A percentile compares a stretch with the other conserved stretches of the same genome.
These are phyloP conservation scores for Arthrobotrys sphaeroides DNA, from an alignment of 2,329 filamentous ascomycete species.

Conservation along the genomic window DNA sequence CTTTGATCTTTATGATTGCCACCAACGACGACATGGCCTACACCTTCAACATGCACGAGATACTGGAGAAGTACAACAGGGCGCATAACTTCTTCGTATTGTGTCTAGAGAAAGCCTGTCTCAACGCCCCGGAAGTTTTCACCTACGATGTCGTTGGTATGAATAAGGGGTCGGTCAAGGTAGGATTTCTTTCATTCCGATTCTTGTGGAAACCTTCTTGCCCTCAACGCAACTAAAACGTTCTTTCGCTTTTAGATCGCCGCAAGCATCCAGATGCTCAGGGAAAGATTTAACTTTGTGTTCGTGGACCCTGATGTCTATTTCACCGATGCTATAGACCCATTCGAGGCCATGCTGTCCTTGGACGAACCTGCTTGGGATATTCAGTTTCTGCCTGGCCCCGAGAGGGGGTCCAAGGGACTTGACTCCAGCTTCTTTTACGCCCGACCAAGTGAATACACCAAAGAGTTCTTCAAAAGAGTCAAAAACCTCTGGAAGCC, in stretches of 20 bases:
- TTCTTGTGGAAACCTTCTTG: not conserved
- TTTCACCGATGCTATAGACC: slow-evolving; percentile 34
- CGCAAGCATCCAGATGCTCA: slow-evolving; percentile 44
- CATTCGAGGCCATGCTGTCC: slow-evolving; percentile 12
- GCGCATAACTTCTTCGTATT: slow-evolving; percentile 43
- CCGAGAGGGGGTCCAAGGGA: slow-evolving; percentile 14
- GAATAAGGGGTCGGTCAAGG: slow-evolving; percentile 47
- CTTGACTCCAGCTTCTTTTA: slow-evolving; percentile 43
- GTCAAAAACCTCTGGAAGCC: slow-evolving; percentile 27
- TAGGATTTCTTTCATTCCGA: not conserved
- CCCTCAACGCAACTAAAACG: slow-evolving; percentile 32
- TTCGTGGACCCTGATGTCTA: slow-evolving; percentile 53
- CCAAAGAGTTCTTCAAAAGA: slow-evolving; percentile 40
- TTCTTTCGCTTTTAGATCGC: slow-evolving; percentile 19
- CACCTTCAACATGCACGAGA: slow-evolving; percentile 51
- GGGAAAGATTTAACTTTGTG: slow-evolving; percentile 37
- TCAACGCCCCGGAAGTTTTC: slow-evolving; percentile 43
- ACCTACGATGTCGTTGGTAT: slow-evolving; percentile 48
- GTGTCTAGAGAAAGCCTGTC: slow-evolving; percentile 44
- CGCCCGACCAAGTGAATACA: slow-evolving; percentile 34
- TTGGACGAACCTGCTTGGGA: slow-evolving; percentile 31
- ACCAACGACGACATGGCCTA: slow-evolving; percentile 48
- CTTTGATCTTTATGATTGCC: slow-evolving; percentile 40
- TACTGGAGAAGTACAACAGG: slow-evolving; percentile 18
- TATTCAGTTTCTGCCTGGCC: slow-evolving; percentile 45